Conservation (phyloP, 371 early-diverging fungal species). For the Thermomucor indicae-seudaticae region DNA sequence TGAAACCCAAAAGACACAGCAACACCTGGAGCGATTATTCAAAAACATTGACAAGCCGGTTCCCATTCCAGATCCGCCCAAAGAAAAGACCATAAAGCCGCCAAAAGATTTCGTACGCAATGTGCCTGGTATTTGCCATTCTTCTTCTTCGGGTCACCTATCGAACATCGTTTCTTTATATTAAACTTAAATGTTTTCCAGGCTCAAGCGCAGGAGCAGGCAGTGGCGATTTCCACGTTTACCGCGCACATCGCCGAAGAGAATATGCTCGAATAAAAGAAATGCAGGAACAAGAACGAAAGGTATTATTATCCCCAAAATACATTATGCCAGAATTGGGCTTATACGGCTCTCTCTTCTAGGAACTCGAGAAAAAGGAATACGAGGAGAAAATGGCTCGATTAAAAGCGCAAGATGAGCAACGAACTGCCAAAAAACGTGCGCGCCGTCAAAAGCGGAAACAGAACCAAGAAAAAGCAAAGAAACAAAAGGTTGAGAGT, state of each 20-base stretch:
- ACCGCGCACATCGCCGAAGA: slow-evolving; percentile 83
- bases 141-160: too few species aligned
- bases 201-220: slow-evolving; percentile 96
- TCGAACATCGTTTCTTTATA: too few species aligned
- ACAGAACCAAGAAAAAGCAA: slow-evolving; percentile 20
- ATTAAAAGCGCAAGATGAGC: slow-evolving; percentile 65
- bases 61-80: slow-evolving; percentile 55
- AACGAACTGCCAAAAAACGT: slow-evolving; percentile 82
- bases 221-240: slow-evolving; percentile 95
- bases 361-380: slow-evolving; percentile 45
- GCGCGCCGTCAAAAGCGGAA: slow-evolving; percentile 77
- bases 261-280: slow-evolving; percentile 78
- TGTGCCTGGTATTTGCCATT: slow-evolving; percentile 56
- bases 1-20: slow-evolving; percentile 52
- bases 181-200: background rate
- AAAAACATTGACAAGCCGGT: slow-evolving; percentile 79
- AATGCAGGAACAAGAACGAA: slow-evolving; percentile 74
- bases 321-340: too few species aligned
- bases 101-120: slow-evolving; percentile 81
- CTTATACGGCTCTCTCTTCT: background rate
- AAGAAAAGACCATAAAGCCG: slow-evolving; percentile 42
- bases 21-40: slow-evolving; percentile 72
- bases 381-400: slow-evolving; percentile 55
- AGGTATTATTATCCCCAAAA: too few species aligned
- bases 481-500: slow-evolving; percentile 21